Conservation (phyloP, 129 eudicot genomes). For the Cynara cardunculus region DNA sequence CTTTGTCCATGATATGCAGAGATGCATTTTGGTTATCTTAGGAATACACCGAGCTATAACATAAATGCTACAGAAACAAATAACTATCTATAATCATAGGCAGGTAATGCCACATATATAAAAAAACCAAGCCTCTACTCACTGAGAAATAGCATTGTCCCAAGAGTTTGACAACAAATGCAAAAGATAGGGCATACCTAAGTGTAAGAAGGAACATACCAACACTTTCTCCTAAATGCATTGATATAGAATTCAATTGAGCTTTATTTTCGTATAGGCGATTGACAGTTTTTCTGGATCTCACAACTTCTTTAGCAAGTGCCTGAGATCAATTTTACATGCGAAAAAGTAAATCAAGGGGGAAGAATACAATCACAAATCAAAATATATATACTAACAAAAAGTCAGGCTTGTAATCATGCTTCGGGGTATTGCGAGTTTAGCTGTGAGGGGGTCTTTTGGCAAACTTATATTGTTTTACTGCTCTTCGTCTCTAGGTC, state of each 20-base stretch:
- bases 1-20: neutral
- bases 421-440: neutral
- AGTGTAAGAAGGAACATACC: constrained; percentile 39
- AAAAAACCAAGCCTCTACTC: neutral
- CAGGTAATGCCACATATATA: neutral
- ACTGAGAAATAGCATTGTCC: neutral
- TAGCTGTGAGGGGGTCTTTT: too few relatives aligned
- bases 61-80: neutral
- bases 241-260: constrained; percentile 73
- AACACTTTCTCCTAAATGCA: constrained; percentile 92
- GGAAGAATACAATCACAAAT: neutral
- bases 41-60: neutral
- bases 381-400: neutral
- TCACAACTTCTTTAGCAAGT: constrained; percentile 70
- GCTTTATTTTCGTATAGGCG: constrained; percentile 80
- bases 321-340: constrained; percentile 38
- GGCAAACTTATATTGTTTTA: neutral
- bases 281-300: constrained; percentile 67
- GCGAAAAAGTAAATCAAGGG: neutral
- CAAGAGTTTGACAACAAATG: neutral
- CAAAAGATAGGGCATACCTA: neutral
- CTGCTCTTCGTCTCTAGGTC: neutral
- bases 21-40: neutral
- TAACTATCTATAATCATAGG: neutral
- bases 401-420: neutral